These are phyloP conservation scores for Claviceps maximensis DNA, from an alignment of 2,329 filamentous ascomycete species.

Conservation along the genomic window DNA sequence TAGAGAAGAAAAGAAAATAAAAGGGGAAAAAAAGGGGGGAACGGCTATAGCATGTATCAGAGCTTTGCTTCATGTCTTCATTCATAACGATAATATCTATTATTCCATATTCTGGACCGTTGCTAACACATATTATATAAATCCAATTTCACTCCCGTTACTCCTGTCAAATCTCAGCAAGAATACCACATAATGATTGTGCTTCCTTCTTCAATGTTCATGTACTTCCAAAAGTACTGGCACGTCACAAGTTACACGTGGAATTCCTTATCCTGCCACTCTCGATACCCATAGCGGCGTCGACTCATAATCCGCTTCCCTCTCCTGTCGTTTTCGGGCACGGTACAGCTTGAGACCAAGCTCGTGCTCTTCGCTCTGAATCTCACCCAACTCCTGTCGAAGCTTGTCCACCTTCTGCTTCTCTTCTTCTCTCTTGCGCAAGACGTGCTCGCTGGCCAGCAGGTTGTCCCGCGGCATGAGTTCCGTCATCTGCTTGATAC, in stretches of 20 bases:
- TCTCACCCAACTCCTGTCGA: slow-evolving; percentile 54
- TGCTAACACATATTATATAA: no score
- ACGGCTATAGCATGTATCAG: no score
- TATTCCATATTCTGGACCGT: no score
- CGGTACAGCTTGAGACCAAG: slow-evolving; percentile 61
- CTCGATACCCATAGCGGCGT: slow-evolving; percentile 67
- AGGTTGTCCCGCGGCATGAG: slow-evolving; percentile 61
- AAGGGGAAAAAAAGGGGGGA: no score
- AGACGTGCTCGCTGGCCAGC: slow-evolving; percentile 51
- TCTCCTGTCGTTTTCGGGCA: slow-evolving; percentile 62
- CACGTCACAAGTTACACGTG: neutral
- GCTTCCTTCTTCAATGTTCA: no score
- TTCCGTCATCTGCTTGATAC: slow-evolving; percentile 66
- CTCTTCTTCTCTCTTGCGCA: slow-evolving; percentile 40
- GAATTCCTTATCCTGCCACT: slow-evolving; percentile 38
- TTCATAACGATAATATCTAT: no score
- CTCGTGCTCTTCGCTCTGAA: slow-evolving; percentile 66
- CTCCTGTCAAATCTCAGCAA: no score
- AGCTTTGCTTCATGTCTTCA: no score
- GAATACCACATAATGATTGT: no score
- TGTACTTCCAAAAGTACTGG: neutral
- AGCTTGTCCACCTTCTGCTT: slow-evolving; percentile 55
- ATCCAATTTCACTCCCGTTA: no score
- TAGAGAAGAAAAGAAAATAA: no score
- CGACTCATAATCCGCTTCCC: slow-evolving; percentile 49